Percentiles rank a stretch among this genome's conserved stretches.
Conservation (phyloP, 1,139 yeast species). For the Kodamaea plutei region DNA sequence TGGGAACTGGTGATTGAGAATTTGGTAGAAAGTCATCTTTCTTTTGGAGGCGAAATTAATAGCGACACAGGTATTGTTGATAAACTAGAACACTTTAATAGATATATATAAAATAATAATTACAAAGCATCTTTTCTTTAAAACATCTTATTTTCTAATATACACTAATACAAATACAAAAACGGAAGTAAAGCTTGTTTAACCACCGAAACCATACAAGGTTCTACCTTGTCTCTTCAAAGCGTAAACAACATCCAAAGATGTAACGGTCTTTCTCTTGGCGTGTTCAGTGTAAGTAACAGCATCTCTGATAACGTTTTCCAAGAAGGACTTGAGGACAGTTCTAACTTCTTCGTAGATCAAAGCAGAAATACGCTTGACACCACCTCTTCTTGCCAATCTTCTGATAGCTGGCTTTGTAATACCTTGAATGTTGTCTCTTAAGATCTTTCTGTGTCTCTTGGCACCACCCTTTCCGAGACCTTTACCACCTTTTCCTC, state of each 20-base stretch:
- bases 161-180: constrained; percentile 1
- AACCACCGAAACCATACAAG: constrained; percentile 99
- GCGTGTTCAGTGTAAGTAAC: constrained; percentile 99
- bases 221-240: constrained; percentile 99
- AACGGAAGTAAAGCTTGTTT: too few relatives aligned
- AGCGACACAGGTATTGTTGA: constrained; percentile 12
- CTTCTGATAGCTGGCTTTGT: constrained; percentile 99
- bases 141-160: not conserved
- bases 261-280: constrained; percentile 99
- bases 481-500: constrained; percentile 99
- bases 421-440: constrained; percentile 99
- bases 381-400: constrained; percentile 99
- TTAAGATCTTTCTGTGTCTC: constrained; percentile 99
- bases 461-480: constrained; percentile 99
- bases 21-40: constrained; percentile 21
- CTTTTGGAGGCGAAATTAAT: constrained; percentile 28
- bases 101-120: too few relatives aligned
- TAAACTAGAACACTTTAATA: constrained; percentile 1
- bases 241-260: constrained; percentile 97
- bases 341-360: constrained; percentile 99
- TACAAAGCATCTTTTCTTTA: too few relatives aligned
- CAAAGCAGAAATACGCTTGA: constrained; percentile 98
- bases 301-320: constrained; percentile 97
- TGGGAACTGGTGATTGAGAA: constrained; percentile 29
- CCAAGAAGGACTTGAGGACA: constrained; percentile 92